Evolutionary conservation across 352 stramenopile species (phyloP).

Genomic region (Pythium myriotylum): DNA sequence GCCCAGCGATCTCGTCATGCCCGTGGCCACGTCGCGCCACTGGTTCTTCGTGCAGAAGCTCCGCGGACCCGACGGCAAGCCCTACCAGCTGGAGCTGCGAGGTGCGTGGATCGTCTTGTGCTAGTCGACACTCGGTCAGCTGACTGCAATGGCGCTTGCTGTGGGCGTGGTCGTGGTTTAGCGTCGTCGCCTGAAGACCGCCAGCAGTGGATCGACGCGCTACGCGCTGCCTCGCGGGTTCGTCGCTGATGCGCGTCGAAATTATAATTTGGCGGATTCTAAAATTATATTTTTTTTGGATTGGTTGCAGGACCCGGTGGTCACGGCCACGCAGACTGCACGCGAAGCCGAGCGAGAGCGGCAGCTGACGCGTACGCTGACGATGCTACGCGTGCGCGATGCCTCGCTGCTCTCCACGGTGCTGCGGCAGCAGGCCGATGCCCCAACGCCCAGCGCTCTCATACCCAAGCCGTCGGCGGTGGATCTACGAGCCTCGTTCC

Average conservation of each 20-base stretch:
- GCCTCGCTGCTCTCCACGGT: constrained; percentile 32
- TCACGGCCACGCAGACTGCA: constrained; percentile 14
- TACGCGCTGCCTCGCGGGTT: constrained; percentile 56
- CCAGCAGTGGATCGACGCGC: constrained; percentile 62
- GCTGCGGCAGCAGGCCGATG: constrained; percentile 12
- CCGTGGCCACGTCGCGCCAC: constrained; percentile 40
- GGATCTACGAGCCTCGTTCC: constrained; percentile 67
- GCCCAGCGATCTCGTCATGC: constrained; percentile 35
- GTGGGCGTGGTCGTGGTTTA: constrained; percentile 15
- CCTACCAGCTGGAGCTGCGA: constrained; percentile 72
- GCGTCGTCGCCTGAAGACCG: constrained; percentile 47
- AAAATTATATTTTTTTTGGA: too few species aligned
- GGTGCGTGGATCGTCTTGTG: constrained; percentile 28
- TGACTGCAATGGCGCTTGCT: neutral
- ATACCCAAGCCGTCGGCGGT: constrained; percentile 23
- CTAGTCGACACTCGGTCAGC: too few species aligned
- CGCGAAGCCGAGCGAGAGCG: constrained; percentile 58
- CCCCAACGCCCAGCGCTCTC: neutral
- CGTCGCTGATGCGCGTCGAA: constrained; percentile 2
- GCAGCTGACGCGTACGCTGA: constrained; percentile 29
- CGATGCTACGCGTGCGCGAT: constrained; percentile 35
- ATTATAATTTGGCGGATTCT: neutral
- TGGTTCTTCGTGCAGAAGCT: constrained; percentile 71
- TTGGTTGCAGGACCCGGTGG: constrained; percentile 7
- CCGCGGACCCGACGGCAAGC: constrained; percentile 46